Evolutionary conservation across 2,329 filamentous ascomycete genomes (phyloP), one percentile per base, ranked within the genome.

Genomic region (Penicillium sp.): DNA sequence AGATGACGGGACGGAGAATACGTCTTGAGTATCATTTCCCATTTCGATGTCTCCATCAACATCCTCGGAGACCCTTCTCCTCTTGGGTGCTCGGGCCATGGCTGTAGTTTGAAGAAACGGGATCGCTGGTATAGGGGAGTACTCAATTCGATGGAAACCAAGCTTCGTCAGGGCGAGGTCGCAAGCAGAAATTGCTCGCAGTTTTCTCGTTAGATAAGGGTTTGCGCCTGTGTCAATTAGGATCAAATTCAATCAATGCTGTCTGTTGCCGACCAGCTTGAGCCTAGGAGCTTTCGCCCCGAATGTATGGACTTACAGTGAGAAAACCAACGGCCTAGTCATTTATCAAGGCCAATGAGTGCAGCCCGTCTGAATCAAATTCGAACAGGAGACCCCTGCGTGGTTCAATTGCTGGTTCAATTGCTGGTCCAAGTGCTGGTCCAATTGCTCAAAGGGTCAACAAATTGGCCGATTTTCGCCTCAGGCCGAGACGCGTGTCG

Each of bases 61-160:
- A 34, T 67, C 65, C 8, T 58, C 59, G 41, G 64, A 69, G 31
- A 70, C 62, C 46, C 64, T 65, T 51, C 68, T 66, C 45, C 67
- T 60, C 53, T 71, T 71, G 22, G 59, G 55, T 19, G 65, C 59
- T 29, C 64, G 64, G n/a, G 63, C 54, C 67, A 69, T 69, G 34
- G 28, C 52, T 51, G 52, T n/a, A 8, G 6, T 48, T 43, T 26
- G 47, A 24, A 21, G 21, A 24, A 29, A 19, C 40, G 40, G 29
- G 26, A 21, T 32, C 6, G 17, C 32, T 24, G 28, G 8, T 47
- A n/a, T 48, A 12, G 31, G 40, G 9, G 24, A 21, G 21, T 19
- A 17, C 19, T 17, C 19, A 29, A n/a, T 43, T 32, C 15, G 15
- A 26, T 7, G 5, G 2, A 19, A 34, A 42, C 0, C 3, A 21